Conservation (phyloP, 2,329 filamentous ascomycete genomes). For the Ceratocystis eucalypticola region DNA sequence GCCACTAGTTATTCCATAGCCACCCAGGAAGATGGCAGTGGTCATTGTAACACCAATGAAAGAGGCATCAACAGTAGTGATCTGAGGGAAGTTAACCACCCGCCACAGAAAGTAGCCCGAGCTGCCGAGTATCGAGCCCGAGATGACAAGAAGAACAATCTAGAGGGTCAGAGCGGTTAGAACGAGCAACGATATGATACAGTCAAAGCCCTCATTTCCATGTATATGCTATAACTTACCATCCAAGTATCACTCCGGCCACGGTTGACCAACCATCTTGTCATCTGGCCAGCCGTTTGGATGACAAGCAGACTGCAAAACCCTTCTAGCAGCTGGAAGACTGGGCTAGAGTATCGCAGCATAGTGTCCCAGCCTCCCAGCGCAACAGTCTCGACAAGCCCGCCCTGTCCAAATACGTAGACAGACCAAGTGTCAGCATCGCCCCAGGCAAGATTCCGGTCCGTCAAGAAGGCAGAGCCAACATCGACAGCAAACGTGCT, state of each 20-base stretch:
- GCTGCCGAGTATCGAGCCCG: constrained; percentile 82
- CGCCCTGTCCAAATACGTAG: constrained; percentile 80
- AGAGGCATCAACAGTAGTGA: constrained; percentile 81
- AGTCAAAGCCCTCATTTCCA: background rate
- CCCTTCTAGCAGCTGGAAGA: constrained; percentile 89
- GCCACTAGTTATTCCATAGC: constrained; percentile 86
- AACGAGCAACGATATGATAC: background rate
- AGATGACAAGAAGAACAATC: constrained; percentile 79
- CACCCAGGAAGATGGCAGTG: constrained; percentile 80
- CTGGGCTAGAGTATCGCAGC: constrained; percentile 77
- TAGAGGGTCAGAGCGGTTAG: constrained; percentile 29
- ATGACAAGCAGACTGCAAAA: constrained; percentile 96
- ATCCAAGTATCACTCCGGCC: constrained; percentile 94
- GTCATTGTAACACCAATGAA: constrained; percentile 88
- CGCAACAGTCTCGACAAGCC: constrained; percentile 63
- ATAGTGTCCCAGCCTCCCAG: constrained; percentile 82
- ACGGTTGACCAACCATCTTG: constrained; percentile 84
- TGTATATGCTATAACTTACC: constrained; percentile 39
- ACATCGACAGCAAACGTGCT: constrained; percentile 87
- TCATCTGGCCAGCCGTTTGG: constrained; percentile 86
- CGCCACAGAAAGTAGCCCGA: constrained; percentile 94
- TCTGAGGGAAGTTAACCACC: constrained; percentile 82
- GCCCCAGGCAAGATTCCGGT: constrained; percentile 50
- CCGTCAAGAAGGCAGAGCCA: constrained; percentile 66
- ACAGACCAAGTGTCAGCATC: constrained; percentile 57